phyloP scores from a whole-genome alignment of 2,329 filamentous ascomycete species.

The Aspergillus arachidicola region DNA sequence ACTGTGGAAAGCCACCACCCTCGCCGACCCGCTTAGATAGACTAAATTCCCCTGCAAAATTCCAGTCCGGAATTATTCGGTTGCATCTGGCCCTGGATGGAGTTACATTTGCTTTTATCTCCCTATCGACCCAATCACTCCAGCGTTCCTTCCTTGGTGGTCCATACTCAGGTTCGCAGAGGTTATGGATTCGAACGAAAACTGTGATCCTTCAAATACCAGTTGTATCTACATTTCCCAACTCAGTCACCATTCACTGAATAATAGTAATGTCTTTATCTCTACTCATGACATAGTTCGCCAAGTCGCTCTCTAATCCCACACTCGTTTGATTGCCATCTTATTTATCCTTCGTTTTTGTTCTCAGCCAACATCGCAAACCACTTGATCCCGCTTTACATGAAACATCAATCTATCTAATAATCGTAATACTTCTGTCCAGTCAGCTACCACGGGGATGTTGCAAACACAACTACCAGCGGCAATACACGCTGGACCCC shows the following conservation, averaged over 20 bases:
- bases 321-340: conserved; percentile 15
- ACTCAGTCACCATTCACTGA: neutral
- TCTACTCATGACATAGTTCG: conserved; percentile 19
- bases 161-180: neutral
- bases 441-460: conserved; percentile 11
- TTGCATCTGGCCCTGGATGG: conserved; percentile 8
- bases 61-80: conserved; percentile 10
- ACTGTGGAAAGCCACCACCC: conserved; percentile 2
- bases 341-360: conserved; percentile 1
- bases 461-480: conserved; percentile 10
- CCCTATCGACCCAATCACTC: neutral
- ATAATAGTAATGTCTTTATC: neutral
- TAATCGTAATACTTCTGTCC: neutral
- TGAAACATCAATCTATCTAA: neutral
- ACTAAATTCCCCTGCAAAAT: neutral
- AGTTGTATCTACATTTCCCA: neutral
- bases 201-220: neutral
- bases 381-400: neutral
- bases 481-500: conserved; percentile 1
- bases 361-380: neutral
- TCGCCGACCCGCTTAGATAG: neutral
- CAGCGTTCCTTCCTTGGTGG: conserved; percentile 16
- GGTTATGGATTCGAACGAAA: neutral
- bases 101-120: conserved; percentile 8
- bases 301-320: conserved; percentile 18